Percentiles rank a stretch among this genome's conserved stretches.
Conservation (phyloP, 208 protist genomes). For the Leishmania amazonensis region DNA sequence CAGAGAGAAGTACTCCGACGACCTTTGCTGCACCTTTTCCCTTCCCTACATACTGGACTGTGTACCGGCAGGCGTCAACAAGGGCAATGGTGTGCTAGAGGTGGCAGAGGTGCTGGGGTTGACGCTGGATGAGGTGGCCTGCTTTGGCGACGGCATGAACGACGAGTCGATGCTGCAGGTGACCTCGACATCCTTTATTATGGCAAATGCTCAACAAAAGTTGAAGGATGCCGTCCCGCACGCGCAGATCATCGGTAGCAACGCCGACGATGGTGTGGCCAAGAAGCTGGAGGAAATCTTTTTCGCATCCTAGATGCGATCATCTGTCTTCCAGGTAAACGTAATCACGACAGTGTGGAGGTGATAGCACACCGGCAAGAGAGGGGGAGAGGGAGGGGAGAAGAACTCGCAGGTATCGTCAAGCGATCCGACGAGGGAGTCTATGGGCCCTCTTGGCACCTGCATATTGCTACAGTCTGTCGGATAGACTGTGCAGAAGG, state of each 20-base stretch:
- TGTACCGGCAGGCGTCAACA: constrained; percentile 38
- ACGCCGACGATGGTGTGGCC: constrained; percentile 70
- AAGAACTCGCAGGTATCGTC: neutral
- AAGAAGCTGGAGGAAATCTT: constrained; percentile 76
- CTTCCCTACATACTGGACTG: constrained; percentile 45
- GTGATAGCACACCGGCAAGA: neutral
- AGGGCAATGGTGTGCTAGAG: constrained; percentile 57
- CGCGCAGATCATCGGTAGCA: constrained; percentile 48
- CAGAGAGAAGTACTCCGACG: constrained; percentile 12
- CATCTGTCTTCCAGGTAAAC: neutral
- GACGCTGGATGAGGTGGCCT: constrained; percentile 37
- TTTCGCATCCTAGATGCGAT: neutral
- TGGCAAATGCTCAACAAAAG: constrained; percentile 43
- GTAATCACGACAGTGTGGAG: neutral
- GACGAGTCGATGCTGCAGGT: constrained; percentile 62
- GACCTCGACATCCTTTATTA: constrained; percentile 54
- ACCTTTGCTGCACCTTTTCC: constrained; percentile 31
- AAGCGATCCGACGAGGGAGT: neutral
- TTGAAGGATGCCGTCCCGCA: constrained; percentile 43
- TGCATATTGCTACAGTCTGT: neutral
- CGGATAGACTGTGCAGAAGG: neutral
- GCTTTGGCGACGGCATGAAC: constrained; percentile 81
- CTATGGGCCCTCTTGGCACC: neutral
- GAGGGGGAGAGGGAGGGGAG: neutral
- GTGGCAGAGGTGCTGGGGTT: constrained; percentile 49